Evolutionary conservation across 345 rosid genomes (phyloP).

Genomic region (Gossypium sturtianum): DNA sequence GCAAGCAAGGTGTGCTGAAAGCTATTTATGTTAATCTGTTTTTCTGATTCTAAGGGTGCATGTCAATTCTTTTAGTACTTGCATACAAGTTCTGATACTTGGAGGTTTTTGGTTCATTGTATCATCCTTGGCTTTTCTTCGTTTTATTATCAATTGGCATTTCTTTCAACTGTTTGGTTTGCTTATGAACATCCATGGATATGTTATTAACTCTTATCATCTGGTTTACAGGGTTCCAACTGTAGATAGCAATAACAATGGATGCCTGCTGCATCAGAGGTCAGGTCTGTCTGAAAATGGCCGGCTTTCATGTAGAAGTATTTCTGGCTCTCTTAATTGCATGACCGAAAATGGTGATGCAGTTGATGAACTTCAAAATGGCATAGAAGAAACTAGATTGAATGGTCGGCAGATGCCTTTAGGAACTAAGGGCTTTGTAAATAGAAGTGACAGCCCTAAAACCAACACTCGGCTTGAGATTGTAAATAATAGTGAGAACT

Average conservation of each 20-base stretch:
- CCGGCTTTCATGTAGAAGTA: constrained; percentile 23
- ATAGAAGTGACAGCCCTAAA: constrained; percentile 31
- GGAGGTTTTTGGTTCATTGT: not conserved
- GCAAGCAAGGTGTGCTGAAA: constrained; percentile 36
- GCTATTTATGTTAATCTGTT: not conserved
- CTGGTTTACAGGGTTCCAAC: constrained; percentile 29
- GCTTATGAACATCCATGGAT: not conserved
- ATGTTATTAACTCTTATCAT: not conserved
- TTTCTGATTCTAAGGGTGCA: not conserved
- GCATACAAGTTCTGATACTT: not conserved
- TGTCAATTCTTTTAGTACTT: not conserved
- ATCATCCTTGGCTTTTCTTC: not conserved
- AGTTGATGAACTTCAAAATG: constrained; percentile 23
- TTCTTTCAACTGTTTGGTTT: not conserved
- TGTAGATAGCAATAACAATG: constrained; percentile 28
- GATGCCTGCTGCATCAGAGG: constrained; percentile 28
- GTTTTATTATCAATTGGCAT: not conserved
- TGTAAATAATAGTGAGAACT: constrained; percentile 54
- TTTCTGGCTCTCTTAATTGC: constrained; percentile 37
- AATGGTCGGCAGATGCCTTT: constrained; percentile 28
- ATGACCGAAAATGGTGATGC: constrained; percentile 19
- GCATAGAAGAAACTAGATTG: constrained; percentile 27
- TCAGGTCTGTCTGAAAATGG: constrained; percentile 34
- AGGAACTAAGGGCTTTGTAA: constrained; percentile 41
- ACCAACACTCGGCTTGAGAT: constrained; percentile 26